These are phyloP conservation scores for Albugo laibachii DNA, from an alignment of 352 stramenopile species.

Conservation along the genomic window DNA sequence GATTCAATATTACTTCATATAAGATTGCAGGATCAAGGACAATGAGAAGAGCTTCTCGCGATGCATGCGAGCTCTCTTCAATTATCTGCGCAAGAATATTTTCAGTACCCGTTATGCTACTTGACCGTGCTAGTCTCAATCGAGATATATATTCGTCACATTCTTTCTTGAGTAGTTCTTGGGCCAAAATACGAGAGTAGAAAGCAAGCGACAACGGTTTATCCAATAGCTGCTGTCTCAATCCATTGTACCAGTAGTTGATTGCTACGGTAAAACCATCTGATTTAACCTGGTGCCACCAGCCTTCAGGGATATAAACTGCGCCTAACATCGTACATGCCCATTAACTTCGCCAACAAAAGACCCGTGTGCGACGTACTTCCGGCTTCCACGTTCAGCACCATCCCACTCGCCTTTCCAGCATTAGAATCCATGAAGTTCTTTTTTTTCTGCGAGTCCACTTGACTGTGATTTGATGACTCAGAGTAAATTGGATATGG, in stretches of 20 bases:
- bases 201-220: constrained; percentile 28
- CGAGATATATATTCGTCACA: no score
- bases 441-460: constrained; percentile 26
- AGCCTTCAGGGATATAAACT: constrained; percentile 63
- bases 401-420: constrained; percentile 7
- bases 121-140: no score
- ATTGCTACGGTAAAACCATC: constrained; percentile 51
- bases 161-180: constrained; percentile 32
- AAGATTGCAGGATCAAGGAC: not conserved
- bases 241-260: constrained; percentile 68
- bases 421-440: constrained; percentile 15
- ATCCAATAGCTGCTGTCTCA: constrained; percentile 24
- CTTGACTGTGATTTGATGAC: constrained; percentile 55
- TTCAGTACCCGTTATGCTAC: no score
- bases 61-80: not conserved
- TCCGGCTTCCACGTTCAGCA: constrained; percentile 22
- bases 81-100: not conserved
- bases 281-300: constrained; percentile 74
- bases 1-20: not conserved
- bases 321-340: constrained; percentile 11
- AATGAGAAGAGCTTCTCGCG: not conserved
- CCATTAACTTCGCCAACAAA: constrained; percentile 1
- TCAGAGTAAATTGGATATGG: constrained; percentile 42
- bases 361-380: constrained; percentile 11
- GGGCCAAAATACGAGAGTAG: constrained; percentile 37